Conservation (phyloP, 495 filamentous ascomycete species). For the Evernia prunastri region DNA sequence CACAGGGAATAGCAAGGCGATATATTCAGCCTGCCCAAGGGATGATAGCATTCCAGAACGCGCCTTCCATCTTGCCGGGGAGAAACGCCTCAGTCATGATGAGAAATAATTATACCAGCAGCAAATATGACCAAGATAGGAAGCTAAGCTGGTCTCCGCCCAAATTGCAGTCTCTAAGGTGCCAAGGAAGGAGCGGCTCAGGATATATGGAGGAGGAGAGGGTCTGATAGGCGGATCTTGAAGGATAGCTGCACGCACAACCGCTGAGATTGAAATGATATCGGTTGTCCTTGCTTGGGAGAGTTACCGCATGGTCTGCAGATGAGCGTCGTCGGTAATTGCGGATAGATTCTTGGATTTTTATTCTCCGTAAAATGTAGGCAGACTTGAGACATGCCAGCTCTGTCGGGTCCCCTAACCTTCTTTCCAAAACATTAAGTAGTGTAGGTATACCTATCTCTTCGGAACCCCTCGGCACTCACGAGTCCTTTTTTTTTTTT, state of each 20-base stretch:
- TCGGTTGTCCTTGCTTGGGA: neutral
- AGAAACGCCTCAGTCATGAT: neutral
- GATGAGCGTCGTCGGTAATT: neutral
- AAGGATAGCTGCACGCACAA: neutral
- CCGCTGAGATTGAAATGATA: neutral
- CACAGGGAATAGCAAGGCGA: neutral
- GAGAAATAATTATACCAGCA: neutral
- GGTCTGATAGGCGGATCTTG: neutral
- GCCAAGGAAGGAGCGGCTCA: neutral
- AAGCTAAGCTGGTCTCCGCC: conserved; percentile 1
- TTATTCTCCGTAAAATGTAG: neutral
- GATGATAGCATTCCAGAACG: conserved; percentile 17
- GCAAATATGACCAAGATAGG: conserved; percentile 9
- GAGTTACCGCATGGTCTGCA: neutral
- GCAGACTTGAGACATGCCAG: neutral
- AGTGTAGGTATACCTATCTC: no score
- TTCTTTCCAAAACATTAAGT: no score
- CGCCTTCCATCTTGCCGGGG: neutral
- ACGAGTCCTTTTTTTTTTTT: no score
- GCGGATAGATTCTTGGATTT: neutral
- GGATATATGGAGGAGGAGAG: neutral
- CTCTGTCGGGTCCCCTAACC: neutral
- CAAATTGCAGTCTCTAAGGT: neutral
- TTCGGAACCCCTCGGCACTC: no score
- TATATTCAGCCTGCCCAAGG: conserved; percentile 12